phyloP scores from a whole-genome alignment of 805 yeast genomes.

The Lachancea quebecensis region DNA sequence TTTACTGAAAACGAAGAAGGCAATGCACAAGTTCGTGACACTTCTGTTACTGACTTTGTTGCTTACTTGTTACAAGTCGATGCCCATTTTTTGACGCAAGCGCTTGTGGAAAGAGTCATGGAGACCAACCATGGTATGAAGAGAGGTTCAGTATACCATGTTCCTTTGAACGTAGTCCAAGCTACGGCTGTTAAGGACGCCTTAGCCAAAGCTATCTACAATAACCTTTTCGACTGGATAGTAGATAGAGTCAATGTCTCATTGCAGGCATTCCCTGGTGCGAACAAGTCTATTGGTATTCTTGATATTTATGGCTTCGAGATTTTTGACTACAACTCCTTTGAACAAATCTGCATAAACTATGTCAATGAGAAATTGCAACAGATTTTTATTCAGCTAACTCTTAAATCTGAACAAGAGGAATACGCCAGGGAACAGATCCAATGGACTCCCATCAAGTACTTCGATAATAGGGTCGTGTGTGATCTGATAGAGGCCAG shows the following conservation, averaged over 20 bases:
- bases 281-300: slow-evolving; percentile 76
- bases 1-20: slow-evolving; percentile 85
- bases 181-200: slow-evolving; percentile 96
- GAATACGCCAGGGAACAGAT: slow-evolving; percentile 93
- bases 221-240: slow-evolving; percentile 92
- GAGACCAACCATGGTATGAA: slow-evolving; percentile 86
- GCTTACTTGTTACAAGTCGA: slow-evolving; percentile 86
- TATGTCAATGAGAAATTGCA: slow-evolving; percentile 94
- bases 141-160: slow-evolving; percentile 90
- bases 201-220: slow-evolving; percentile 88
- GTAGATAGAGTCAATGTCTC: slow-evolving; percentile 85
- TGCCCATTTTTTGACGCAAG: slow-evolving; percentile 53
- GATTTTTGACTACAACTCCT: slow-evolving; percentile 89
- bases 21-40: slow-evolving; percentile 73
- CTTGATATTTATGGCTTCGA: slow-evolving; percentile 95
- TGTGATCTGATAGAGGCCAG: slow-evolving; percentile 92
- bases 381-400: slow-evolving; percentile 92
- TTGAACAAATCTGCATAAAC: slow-evolving; percentile 92
- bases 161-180: slow-evolving; percentile 84
- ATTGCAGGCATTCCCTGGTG: slow-evolving; percentile 47
- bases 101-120: slow-evolving; percentile 73
- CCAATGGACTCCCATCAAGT: slow-evolving; percentile 95
- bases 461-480: slow-evolving; percentile 91
- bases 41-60: slow-evolving; percentile 88
- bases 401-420: slow-evolving; percentile 95